phyloP scores from a whole-genome alignment of 2,329 filamentous ascomycete genomes.

The Beauveria caledonica region DNA sequence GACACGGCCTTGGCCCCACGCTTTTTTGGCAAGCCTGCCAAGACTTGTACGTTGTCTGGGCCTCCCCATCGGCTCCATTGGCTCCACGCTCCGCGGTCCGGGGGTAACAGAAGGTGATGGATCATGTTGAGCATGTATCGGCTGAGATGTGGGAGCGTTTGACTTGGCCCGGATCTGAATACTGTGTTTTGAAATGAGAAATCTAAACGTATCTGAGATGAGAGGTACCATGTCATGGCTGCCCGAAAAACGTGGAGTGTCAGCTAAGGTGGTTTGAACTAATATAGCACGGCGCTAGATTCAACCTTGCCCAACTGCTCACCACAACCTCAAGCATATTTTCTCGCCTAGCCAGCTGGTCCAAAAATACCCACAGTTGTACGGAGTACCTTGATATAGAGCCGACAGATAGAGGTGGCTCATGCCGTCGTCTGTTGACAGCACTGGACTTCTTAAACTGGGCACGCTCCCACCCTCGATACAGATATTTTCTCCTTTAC shows the following conservation, averaged over 20 bases:
- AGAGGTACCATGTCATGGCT: not conserved
- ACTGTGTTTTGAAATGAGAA: no score
- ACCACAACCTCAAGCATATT: slow-evolving; percentile 1
- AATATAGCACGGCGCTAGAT: not conserved
- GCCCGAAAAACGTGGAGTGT: not conserved
- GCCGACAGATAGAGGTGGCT: not conserved
- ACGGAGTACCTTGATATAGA: not conserved
- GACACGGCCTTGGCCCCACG: not conserved
- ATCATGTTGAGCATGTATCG: no score
- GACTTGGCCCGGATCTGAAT: no score
- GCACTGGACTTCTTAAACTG: not conserved
- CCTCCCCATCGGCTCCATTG: not conserved
- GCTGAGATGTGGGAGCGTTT: no score
- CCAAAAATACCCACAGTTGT: slow-evolving; percentile 6
- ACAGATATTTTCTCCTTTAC: not conserved
- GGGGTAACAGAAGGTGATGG: not conserved
- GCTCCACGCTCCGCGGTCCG: not conserved
- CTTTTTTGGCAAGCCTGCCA: slow-evolving; percentile 1
- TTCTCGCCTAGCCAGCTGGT: not conserved
- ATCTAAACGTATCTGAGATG: no score
- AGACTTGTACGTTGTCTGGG: not conserved
- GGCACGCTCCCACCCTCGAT: not conserved
- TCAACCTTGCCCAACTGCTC: not conserved
- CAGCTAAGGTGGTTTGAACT: not conserved
- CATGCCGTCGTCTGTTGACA: not conserved